phyloP scores from a whole-genome alignment of 495 filamentous ascomycete species.

The Platismatia glauca region DNA sequence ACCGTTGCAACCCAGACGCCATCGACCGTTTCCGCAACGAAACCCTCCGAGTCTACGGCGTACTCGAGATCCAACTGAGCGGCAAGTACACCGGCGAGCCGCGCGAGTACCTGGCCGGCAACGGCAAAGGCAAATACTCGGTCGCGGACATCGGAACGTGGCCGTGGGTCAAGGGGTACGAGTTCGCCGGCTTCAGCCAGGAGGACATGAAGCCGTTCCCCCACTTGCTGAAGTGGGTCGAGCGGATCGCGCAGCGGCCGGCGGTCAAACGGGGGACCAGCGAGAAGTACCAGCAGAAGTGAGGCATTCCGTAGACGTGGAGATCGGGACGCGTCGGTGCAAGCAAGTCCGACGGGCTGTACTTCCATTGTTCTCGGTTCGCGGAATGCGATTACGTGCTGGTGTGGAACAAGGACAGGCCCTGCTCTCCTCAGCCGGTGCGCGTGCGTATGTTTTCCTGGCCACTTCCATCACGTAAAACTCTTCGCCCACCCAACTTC shows the following conservation, averaged over 20 bases:
- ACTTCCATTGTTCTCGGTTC: background rate
- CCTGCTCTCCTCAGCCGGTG: too few species aligned
- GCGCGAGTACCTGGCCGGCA: slow-evolving; percentile 45
- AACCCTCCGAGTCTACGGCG: slow-evolving; percentile 42
- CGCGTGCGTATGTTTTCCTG: too few species aligned
- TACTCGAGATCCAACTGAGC: slow-evolving; percentile 42
- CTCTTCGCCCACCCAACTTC: too few species aligned
- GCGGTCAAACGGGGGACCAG: slow-evolving; percentile 44
- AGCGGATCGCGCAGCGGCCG: slow-evolving; percentile 40
- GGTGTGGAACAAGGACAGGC: too few species aligned
- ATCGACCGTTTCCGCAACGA: slow-evolving; percentile 47
- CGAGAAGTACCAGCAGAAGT: slow-evolving; percentile 31
- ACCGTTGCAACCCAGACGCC: slow-evolving; percentile 31
- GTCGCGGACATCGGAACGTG: slow-evolving; percentile 48
- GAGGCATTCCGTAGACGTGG: background rate
- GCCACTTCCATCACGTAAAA: too few species aligned
- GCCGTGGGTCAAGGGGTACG: slow-evolving; percentile 45
- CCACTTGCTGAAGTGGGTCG: slow-evolving; percentile 46
- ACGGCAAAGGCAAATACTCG: slow-evolving; percentile 46
- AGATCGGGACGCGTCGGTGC: background rate
- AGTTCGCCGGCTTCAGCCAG: slow-evolving; percentile 33
- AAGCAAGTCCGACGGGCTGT: background rate
- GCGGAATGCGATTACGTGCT: too few species aligned
- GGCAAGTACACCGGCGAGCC: slow-evolving; percentile 30
- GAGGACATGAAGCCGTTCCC: slow-evolving; percentile 45